Percentiles rank a stretch among this genome's conserved stretches.
Evolutionary conservation across 441 rosid species (phyloP).

Genomic region (Adansonia gregorii): DNA sequence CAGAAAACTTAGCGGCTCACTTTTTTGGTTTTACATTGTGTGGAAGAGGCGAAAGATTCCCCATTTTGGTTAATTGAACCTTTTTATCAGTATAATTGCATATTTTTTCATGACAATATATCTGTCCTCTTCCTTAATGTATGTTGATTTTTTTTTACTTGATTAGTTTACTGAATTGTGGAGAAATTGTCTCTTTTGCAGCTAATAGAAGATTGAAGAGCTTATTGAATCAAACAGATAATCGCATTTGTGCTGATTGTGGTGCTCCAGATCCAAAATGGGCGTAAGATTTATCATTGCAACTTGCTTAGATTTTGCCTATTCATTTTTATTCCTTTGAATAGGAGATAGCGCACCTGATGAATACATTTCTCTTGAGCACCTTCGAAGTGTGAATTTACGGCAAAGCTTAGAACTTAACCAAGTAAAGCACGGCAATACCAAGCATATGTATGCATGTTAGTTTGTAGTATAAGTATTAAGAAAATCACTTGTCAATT

Average conservation of each 20-base stretch:
- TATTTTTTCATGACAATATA: neutral
- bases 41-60: neutral
- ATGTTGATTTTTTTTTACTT: neutral
- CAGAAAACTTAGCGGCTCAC: neutral
- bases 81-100: neutral
- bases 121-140: neutral
- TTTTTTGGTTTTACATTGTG: neutral
- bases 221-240: conserved; percentile 70
- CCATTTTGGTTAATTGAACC: conserved; percentile 1
- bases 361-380: neutral
- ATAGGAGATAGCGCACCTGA: neutral
- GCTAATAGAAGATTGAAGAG: conserved; percentile 81
- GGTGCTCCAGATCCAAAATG: conserved; percentile 94
- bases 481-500: conserved; percentile 17
- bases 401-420: neutral
- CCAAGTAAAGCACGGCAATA: neutral
- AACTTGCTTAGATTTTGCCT: neutral
- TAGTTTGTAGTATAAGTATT: neutral
- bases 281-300: conserved; percentile 70
- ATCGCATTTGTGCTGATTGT: conserved; percentile 91
- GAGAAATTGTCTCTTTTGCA: conserved; percentile 32
- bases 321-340: conserved; percentile 1
- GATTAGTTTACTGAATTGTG: neutral
- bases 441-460: neutral
- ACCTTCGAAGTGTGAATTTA: neutral